phyloP scores from a whole-genome alignment of 1,284 basidiomycete genomes.

The Prillingera fragicola region DNA sequence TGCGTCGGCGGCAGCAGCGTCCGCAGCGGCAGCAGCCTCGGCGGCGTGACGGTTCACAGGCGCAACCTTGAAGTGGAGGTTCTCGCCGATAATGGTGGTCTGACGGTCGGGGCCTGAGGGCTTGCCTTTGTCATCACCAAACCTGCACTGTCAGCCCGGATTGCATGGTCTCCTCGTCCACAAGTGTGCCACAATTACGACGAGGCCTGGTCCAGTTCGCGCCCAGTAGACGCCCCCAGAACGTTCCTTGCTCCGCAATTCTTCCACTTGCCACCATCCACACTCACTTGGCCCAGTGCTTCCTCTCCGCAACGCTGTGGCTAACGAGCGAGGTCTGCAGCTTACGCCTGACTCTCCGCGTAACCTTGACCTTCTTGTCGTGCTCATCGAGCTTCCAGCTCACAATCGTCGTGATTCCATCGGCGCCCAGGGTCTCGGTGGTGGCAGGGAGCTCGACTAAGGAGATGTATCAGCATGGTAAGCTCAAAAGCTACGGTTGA shows the following conservation, averaged over 20 bases:
- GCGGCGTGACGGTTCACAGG: slow-evolving; percentile 71
- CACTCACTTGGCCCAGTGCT: slow-evolving; percentile 74
- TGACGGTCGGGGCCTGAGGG: slow-evolving; percentile 84
- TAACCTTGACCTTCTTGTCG: slow-evolving; percentile 89
- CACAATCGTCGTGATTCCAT: slow-evolving; percentile 78
- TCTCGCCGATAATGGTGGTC: slow-evolving; percentile 94
- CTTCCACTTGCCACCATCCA: background rate
- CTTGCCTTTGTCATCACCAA: slow-evolving; percentile 85
- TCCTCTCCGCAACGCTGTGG: slow-evolving; percentile 85
- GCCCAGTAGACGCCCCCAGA: too few species aligned
- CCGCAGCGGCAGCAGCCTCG: slow-evolving; percentile 52
- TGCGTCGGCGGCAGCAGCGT: slow-evolving; percentile 64
- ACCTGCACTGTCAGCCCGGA: too few species aligned
- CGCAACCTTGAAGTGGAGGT: slow-evolving; percentile 74
- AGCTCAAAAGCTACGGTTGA: background rate
- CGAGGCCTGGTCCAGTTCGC: too few species aligned
- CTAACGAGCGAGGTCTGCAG: slow-evolving; percentile 90
- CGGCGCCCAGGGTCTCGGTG: slow-evolving; percentile 70
- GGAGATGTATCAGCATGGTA: slow-evolving; percentile 1
- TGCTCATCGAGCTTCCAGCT: slow-evolving; percentile 85
- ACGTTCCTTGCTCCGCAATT: background rate
- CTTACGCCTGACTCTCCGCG: slow-evolving; percentile 76
- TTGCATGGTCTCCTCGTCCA: too few species aligned
- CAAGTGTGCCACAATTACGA: too few species aligned
- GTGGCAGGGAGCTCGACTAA: slow-evolving; percentile 34